Evolutionary conservation across 139 green algal genomes (phyloP).

Genomic region (Asterochloris erici): DNA sequence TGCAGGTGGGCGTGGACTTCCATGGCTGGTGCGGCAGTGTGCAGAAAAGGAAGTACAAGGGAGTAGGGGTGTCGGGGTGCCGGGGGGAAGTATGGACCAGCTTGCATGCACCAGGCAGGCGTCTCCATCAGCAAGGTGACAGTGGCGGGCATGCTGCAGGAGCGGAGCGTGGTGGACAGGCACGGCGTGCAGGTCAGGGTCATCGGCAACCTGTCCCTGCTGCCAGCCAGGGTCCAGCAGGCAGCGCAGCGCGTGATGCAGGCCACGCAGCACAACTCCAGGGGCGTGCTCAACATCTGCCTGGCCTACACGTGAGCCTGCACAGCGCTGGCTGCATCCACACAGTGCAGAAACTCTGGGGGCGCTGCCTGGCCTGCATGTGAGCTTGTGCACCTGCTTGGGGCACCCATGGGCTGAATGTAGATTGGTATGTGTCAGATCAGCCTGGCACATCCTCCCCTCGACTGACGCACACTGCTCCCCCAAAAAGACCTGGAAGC

Average conservation of each 20-base stretch:
- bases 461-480: not conserved
- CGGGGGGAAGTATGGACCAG: no score
- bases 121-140: no score
- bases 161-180: constrained; percentile 51
- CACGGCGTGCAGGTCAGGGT: constrained; percentile 71
- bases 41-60: no score
- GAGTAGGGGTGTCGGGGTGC: no score
- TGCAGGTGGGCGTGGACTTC: no score
- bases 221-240: constrained; percentile 59
- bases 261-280: constrained; percentile 42
- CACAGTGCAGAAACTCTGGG: no score
- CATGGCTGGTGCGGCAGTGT: no score
- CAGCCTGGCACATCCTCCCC: not conserved
- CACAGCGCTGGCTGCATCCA: no score
- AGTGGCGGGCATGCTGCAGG: constrained; percentile 28
- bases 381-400: not conserved
- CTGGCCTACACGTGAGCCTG: constrained; percentile 82
- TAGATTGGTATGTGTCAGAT: no score
- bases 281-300: constrained; percentile 84
- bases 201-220: constrained; percentile 70
- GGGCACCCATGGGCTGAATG: not conserved
- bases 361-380: no score
- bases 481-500: no score
- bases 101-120: no score
- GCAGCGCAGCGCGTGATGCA: constrained; percentile 69